phyloP scores from a whole-genome alignment of 2,329 filamentous ascomycete species.

The Fusarium nurragi region DNA sequence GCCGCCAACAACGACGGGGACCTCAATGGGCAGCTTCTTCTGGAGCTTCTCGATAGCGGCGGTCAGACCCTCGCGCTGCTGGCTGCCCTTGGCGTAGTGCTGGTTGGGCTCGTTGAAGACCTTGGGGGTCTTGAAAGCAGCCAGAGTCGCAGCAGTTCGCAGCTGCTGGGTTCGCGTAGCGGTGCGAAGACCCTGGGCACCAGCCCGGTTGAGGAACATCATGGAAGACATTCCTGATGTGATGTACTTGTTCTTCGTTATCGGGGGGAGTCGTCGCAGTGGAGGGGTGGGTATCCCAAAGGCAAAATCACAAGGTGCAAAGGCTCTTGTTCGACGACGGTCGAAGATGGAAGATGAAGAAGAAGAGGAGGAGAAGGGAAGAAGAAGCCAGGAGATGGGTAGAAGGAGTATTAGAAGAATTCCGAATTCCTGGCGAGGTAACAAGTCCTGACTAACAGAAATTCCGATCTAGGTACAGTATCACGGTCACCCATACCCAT shows the following conservation, averaged over 20 bases:
- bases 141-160: conserved; percentile 67
- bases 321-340: conserved; percentile 24
- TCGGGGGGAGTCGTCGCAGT: conserved; percentile 21
- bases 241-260: conserved; percentile 19
- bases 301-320: conserved; percentile 10
- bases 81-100: conserved; percentile 85
- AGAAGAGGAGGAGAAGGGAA: neutral
- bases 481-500: neutral
- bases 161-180: conserved; percentile 46
- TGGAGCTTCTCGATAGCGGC: conserved; percentile 77
- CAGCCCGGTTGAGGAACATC: conserved; percentile 48
- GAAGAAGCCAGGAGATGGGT: conserved; percentile 2
- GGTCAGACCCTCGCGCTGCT: conserved; percentile 79
- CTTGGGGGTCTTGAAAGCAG: conserved; percentile 86
- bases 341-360: conserved; percentile 28
- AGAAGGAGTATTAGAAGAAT: conserved; percentile 2
- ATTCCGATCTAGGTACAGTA: conserved; percentile 20
- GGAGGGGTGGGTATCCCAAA: conserved; percentile 37
- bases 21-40: conserved; percentile 74
- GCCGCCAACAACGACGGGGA: conserved; percentile 86
- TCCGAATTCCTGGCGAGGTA: neutral
- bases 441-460: conserved; percentile 32
- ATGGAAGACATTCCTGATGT: conserved; percentile 48
- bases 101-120: conserved; percentile 96
- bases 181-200: conserved; percentile 46